Conservation (phyloP, 805 yeast genomes). For the Middelhovenomyces tepae region DNA sequence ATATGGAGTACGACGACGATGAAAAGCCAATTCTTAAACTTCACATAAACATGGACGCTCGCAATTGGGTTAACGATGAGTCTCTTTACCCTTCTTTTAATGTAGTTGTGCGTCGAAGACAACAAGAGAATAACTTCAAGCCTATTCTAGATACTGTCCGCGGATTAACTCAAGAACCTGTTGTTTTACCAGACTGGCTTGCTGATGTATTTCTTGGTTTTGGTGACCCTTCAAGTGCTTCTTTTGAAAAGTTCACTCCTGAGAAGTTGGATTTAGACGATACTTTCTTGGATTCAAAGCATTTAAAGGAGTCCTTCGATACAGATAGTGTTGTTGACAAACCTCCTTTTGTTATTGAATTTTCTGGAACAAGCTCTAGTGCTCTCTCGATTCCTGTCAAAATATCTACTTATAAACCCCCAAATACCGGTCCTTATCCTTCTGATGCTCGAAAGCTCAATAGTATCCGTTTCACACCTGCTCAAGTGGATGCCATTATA, state of each 20-base stretch:
- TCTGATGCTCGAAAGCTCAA: constrained; percentile 7
- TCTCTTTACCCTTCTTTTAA: constrained; percentile 18
- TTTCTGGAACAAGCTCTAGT: constrained; percentile 6
- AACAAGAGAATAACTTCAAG: constrained; percentile 18
- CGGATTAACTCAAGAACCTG: constrained; percentile 6
- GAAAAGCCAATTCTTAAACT: constrained; percentile 14
- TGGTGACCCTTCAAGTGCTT: constrained; percentile 21
- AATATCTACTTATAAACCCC: constrained; percentile 7
- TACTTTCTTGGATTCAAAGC: constrained; percentile 20
- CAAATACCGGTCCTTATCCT: constrained; percentile 15
- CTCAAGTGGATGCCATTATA: constrained; percentile 24
- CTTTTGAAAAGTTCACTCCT: constrained; percentile 9
- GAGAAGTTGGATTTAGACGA: constrained; percentile 19
- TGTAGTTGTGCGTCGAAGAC: constrained; percentile 22
- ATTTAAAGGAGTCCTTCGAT: constrained; percentile 16
- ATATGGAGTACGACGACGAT: not conserved
- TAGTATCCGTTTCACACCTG: constrained; percentile 14
- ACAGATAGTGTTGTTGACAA: too few species aligned
- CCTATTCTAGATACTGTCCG: constrained; percentile 15
- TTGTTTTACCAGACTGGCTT: constrained; percentile 30
- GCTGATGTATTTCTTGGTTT: constrained; percentile 27
- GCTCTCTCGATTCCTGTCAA: constrained; percentile 3
- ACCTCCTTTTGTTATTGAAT: too few species aligned
- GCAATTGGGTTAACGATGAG: constrained; percentile 10
- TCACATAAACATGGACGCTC: constrained; percentile 20